Evolutionary conservation across 73 alveolate species (phyloP), one percentile per base, ranked within the genome.

Genomic region (Paramecium caudatum): DNA sequence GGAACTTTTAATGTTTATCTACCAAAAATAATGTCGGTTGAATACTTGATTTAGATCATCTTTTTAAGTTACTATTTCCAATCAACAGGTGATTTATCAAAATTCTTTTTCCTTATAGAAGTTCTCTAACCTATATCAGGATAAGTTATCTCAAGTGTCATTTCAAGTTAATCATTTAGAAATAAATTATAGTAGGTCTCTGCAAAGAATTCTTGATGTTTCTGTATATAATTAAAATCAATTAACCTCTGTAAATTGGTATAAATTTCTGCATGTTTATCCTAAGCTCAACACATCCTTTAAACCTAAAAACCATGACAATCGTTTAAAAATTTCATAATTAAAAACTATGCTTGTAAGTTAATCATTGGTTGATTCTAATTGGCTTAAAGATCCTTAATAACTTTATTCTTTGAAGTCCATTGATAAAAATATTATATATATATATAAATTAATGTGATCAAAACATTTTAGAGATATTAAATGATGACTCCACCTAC

Each of bases 141-240:
- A 47, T 74, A 45, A 47, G 5, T 74, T 19, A 74, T 21, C 46
- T 74, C 88, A 1, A 74, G 21, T 21, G 39, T 15, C 62, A 45
- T 74, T 19, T 37, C 39, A 15, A 74, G 21, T 45, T 74, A 21
- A 17, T 37, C 68, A 45, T 45, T 45, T 16, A 74, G 88, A 74
- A 74, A 74, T 41, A 27, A 30, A 34, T 45, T 74, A 37, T 74
- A 74, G 43, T 74, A 74, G 19, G 30, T 55, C 80, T 55, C 80
- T 55, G 46, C 80, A 27, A 55, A 55, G 80, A 55, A 55, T 55
- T 55, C 80, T 55, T 55, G 9, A 27, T 55, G 80, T 55, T 55
- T 55, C 80, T 55, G 30, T 55, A 21, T 55, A 23, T 55, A 55
- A 55, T 55, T 55, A 55, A 19, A 12, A 5, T 27, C 3, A 55